These are phyloP conservation scores for Oenanthe javanica DNA, from an alignment of 140 eudicot genomes.

Conservation along the genomic window DNA sequence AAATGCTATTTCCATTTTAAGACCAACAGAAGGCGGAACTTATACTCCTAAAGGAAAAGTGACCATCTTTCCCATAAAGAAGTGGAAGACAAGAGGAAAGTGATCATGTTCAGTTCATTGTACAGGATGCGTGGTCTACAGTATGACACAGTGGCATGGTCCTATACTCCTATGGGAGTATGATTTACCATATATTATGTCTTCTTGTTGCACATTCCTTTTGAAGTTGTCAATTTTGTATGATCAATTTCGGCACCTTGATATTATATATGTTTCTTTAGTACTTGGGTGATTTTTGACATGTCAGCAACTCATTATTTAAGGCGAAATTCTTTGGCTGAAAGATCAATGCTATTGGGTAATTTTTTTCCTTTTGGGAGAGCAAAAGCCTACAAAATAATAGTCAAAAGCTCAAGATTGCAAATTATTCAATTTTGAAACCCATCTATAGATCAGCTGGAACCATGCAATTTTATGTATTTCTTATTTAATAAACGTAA, in stretches of 20 bases:
- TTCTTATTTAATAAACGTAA: not conserved
- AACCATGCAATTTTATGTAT: not conserved
- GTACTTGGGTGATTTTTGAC: not conserved
- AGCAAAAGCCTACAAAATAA: not conserved
- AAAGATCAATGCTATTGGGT: not conserved
- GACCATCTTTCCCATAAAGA: conserved; percentile 61
- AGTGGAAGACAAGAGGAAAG: conserved; percentile 58
- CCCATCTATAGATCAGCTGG: not conserved
- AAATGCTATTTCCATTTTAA: conserved; percentile 24
- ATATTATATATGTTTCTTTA: not conserved
- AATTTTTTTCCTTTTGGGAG: not conserved
- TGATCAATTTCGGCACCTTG: not conserved
- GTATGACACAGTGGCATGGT: not conserved
- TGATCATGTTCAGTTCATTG: conserved; percentile 12
- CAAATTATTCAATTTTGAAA: not conserved
- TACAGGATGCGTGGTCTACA: not conserved
- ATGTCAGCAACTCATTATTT: not conserved
- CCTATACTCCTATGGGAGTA: not conserved
- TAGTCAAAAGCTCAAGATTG: not conserved
- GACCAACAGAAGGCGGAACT: conserved; percentile 22
- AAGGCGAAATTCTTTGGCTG: not conserved
- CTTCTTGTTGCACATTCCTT: not conserved
- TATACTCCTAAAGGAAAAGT: conserved; percentile 35
- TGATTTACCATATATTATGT: not conserved
- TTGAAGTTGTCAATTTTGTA: conserved; percentile 6